phyloP scores from a whole-genome alignment of 2,329 filamentous ascomycete species.

The Alternaria postmessia region DNA sequence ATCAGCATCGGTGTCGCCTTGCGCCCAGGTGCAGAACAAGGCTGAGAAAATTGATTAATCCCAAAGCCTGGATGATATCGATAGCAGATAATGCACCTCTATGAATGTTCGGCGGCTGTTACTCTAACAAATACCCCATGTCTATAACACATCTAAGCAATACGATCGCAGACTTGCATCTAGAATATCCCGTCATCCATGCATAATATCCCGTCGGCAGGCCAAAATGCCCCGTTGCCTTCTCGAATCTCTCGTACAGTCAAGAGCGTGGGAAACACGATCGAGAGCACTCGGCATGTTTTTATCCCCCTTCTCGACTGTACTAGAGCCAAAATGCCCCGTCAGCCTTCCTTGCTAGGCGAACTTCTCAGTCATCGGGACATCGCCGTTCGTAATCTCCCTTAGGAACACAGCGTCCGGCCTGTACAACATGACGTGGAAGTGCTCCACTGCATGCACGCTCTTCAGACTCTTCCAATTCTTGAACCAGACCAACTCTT shows the following conservation, averaged over 20 bases:
- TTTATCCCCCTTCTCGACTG: not conserved
- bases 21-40: not conserved
- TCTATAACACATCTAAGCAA: slow-evolving; percentile 17
- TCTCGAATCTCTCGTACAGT: not conserved
- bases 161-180: not conserved
- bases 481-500: slow-evolving; percentile 78
- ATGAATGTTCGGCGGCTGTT: not conserved
- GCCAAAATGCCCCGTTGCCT: not conserved
- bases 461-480: slow-evolving; percentile 90
- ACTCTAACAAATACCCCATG: slow-evolving; percentile 8
- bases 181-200: not conserved
- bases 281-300: not conserved
- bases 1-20: not conserved
- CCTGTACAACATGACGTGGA: slow-evolving; percentile 89
- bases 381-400: slow-evolving; percentile 76
- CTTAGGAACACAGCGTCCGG: slow-evolving; percentile 74
- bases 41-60: not conserved
- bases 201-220: not conserved
- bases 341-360: not conserved
- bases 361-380: slow-evolving; percentile 62
- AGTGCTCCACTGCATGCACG: slow-evolving; percentile 87
- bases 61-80: not conserved
- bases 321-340: not conserved
- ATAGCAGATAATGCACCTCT: slow-evolving; percentile 1
- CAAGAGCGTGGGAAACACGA: not conserved